Evolutionary conservation across 495 filamentous ascomycete species (phyloP), one percentile per base, ranked within the genome.

Genomic region (Aspergillus heteromorphus): DNA sequence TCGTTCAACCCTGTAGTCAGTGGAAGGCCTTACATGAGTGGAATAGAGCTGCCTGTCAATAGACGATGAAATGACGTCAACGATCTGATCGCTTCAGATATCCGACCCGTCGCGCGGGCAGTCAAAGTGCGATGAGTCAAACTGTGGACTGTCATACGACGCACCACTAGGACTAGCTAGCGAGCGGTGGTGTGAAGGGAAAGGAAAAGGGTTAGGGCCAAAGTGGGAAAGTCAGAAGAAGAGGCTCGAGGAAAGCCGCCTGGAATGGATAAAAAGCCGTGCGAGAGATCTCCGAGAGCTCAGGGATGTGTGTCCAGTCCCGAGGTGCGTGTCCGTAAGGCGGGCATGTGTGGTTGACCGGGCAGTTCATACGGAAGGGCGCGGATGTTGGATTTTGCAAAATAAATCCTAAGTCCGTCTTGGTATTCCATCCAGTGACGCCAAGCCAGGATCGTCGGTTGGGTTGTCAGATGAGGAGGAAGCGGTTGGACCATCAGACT

Each of bases 381-480:
- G 62, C 67, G 67, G 67, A 67, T 70, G 56, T 45, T 42, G 54
- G 16, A n/a, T n/a, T n/a, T n/a, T 47, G 20, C 10, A 4, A 5
- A 38, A 48, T 55, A 51, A 40, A 45, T 51, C 29, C 51, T 29
- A 20, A 34, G 45, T 41, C 55, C 57, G 52, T 60, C 51, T 31
- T 29, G 29, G 16, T 29, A 45, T 53, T 29, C 52, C 41, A 29
- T 25, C 48, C 51, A 56, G 54, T 56, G 45, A 40, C 43, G 50
- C 58, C 62, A 60, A 58, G 53, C 40, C 58, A 56, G 56, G 61
- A 64, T 67, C 62, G 55, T 61, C 59, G 51, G 55, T 61, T 61
- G 54, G 61, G 61, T 56, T 61, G 59, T 57, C 54, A 56, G 57
- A 57, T 61, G 58, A 53, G 55, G 40, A 53, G 49, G 48, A 45